Evolutionary conservation across 2,329 filamentous ascomycete species (phyloP).

Genomic region (Talaromyces verruculosus): DNA sequence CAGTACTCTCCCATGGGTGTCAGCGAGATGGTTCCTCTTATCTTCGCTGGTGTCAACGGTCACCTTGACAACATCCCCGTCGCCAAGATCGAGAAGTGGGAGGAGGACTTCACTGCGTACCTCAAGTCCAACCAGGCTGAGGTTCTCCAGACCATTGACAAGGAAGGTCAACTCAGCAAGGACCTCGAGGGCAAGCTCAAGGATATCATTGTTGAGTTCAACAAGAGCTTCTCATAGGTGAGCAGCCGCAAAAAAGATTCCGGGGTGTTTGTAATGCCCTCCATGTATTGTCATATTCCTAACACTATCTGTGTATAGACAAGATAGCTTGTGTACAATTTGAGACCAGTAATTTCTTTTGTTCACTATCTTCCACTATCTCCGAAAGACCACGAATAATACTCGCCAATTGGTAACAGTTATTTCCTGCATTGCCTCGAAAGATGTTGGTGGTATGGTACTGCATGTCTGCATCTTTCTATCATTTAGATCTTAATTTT

Average conservation of each 20-base stretch:
- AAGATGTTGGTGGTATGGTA: not conserved
- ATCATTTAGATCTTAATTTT: not conserved
- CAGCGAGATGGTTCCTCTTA: slow-evolving; percentile 99
- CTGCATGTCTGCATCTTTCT: not conserved
- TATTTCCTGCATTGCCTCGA: not conserved
- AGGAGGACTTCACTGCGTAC: slow-evolving; percentile 89
- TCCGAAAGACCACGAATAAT: not conserved
- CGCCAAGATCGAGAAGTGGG: slow-evolving; percentile 87
- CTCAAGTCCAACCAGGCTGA: slow-evolving; percentile 87
- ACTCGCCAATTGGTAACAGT: slow-evolving; percentile 7
- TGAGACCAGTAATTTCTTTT: slow-evolving; percentile 45
- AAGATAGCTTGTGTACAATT: slow-evolving; percentile 50
- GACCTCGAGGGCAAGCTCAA: slow-evolving; percentile 66
- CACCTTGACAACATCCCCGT: slow-evolving; percentile 86
- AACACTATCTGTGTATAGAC: slow-evolving; percentile 42
- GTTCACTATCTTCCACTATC: slow-evolving; percentile 17
- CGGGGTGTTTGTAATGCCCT: slow-evolving; percentile 28
- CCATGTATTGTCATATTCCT: slow-evolving; percentile 37
- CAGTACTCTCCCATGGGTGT: slow-evolving; percentile 98
- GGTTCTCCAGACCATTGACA: slow-evolving; percentile 81
- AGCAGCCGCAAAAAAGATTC: slow-evolving; percentile 27
- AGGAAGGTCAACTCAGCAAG: slow-evolving; percentile 95
- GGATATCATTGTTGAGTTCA: slow-evolving; percentile 76
- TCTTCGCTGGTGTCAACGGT: slow-evolving; percentile 99
- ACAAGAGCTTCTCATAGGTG: slow-evolving; percentile 77